Evolutionary conservation across 139 green algal species (phyloP), one percentile per base, ranked within the genome.

Genomic region (Trebouxia sp.): DNA sequence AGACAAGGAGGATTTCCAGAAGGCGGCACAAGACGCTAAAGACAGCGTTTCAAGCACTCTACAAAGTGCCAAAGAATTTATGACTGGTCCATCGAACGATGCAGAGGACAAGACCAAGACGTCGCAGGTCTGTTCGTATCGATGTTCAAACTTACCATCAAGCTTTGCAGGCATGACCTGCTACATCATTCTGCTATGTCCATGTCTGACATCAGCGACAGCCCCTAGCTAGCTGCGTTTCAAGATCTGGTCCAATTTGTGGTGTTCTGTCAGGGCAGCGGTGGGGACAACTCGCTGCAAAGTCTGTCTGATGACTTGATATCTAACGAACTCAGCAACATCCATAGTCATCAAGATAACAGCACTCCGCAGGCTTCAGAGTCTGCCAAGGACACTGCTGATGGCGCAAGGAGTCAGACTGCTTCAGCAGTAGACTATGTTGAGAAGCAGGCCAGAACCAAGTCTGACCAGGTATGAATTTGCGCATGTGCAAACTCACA

Each of bases 231-330:
- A 22, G 50, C 26, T 17, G 26, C 50, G 20, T 58, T 17, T 22
- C 22, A 22, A 17, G 50, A 17, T 58, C 50, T 58, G 20, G 26
- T 17, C 50, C 50, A 28, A 12, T 28, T n/a, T 74, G 32, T 75
- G 37, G 39, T 53, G 26, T 28, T 53, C 39, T 53, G 7, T 24
- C 37, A 53, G 41, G 43, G 69, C 14, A 77, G 69, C 41, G n/a
- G 12, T 56, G 69, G 69, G 41, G 69, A 77, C 38, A 53, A 77
- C 43, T 51, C 69, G 24, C 41, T 77, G 41, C 69, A 77, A 53
- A 77, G 69, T 24, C 69, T 77, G 0, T 77, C 69, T 77, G 69
- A 77, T 56, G 69, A 77, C 41, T 17, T 77, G 24, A 77, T 77
- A 28, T 72, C 62, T 30, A 72, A 72, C 26, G 62, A 72, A 41